Percentiles rank a stretch among this genome's conserved stretches.
These are phyloP conservation scores for Linaria vulgaris DNA, from an alignment of 257 asterid genomes.

Conservation along the genomic window DNA sequence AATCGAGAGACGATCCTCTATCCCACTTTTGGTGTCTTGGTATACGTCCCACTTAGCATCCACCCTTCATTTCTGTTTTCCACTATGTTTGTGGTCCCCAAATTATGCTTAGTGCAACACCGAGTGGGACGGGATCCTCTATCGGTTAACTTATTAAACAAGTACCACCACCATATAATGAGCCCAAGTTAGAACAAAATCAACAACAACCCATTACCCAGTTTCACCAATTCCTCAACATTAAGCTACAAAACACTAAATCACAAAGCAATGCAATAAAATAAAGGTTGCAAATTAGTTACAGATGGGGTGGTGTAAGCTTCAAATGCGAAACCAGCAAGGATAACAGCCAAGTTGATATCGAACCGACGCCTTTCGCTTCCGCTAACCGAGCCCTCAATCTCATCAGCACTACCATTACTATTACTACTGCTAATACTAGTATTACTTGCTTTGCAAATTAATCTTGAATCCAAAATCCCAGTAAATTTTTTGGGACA, in stretches of 20 bases:
- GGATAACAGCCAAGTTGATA: conserved; percentile 87
- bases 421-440: conserved; percentile 38
- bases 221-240: neutral
- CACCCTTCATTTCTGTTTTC: too few species aligned
- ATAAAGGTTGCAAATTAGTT: conserved; percentile 3
- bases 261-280: conserved; percentile 16
- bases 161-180: neutral
- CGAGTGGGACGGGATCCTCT: too few species aligned
- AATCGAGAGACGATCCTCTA: too few species aligned
- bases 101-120: too few species aligned
- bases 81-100: too few species aligned
- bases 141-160: too few species aligned
- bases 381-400: conserved; percentile 38
- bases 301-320: conserved; percentile 90
- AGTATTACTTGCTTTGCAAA: conserved; percentile 29
- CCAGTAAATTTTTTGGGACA: conserved; percentile 36
- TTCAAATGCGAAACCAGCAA: conserved; percentile 99
- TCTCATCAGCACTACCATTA: too few species aligned
- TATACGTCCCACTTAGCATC: too few species aligned
- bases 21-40: too few species aligned
- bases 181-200: neutral
- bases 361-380: conserved; percentile 67
- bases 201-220: conserved; percentile 10
- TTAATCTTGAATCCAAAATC: conserved; percentile 34
- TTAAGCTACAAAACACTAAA: neutral